Conservation (phyloP, 176 grass and related monocot species). For the Carex myosuroides region DNA sequence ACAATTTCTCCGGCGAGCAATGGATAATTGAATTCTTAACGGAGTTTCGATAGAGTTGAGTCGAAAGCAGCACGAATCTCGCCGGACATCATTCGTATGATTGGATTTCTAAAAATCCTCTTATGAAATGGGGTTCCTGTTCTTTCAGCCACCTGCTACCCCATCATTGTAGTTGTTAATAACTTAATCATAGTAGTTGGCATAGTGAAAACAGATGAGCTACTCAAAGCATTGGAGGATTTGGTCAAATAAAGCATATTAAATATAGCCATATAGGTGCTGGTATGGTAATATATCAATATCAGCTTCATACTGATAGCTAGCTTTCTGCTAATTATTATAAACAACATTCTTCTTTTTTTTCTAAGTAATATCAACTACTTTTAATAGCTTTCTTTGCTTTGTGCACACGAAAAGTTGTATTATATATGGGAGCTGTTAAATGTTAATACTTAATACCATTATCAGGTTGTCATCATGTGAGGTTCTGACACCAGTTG, state of each 20-base stretch:
- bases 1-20: neutral
- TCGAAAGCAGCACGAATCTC: no score
- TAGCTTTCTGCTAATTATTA: conserved; percentile 12
- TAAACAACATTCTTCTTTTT: neutral
- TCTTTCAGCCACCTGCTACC: neutral
- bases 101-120: neutral
- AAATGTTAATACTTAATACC: neutral
- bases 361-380: neutral
- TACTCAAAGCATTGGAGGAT: neutral
- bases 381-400: neutral
- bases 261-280: neutral
- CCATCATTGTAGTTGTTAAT: neutral
- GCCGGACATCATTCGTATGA: no score
- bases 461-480: neutral
- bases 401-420: neutral
- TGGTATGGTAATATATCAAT: neutral
- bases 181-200: neutral
- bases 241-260: neutral
- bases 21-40: no score
- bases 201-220: neutral
- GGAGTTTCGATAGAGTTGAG: no score
- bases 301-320: neutral
- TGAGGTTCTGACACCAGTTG: neutral
- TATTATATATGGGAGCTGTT: neutral
- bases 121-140: neutral